Percentiles rank a stretch among this genome's conserved stretches.
Conservation (phyloP, 208 protist species). For the Lotmaria passim region DNA sequence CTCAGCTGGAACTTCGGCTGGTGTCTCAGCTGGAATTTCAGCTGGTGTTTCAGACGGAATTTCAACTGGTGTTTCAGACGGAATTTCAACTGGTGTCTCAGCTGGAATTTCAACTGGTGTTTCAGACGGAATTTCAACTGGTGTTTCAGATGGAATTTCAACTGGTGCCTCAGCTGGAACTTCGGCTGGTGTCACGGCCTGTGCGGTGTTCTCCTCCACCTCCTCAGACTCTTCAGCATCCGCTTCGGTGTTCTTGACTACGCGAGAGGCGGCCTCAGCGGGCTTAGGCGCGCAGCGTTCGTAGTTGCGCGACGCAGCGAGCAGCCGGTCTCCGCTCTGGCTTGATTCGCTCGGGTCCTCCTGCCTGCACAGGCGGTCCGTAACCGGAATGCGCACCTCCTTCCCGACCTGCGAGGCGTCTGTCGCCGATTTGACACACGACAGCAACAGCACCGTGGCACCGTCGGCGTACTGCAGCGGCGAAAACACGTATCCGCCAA, state of each 20-base stretch:
- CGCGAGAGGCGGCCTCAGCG: neutral
- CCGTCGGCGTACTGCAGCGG: constrained; percentile 50
- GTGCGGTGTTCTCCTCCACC: neutral
- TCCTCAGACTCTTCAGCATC: neutral
- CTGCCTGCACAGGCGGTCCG: constrained; percentile 21
- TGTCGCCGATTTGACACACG: constrained; percentile 29
- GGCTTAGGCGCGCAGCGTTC: neutral
- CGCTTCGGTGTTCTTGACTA: no score
- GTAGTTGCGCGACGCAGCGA: neutral
- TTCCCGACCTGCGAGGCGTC: constrained; percentile 35
- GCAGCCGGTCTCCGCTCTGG: neutral
- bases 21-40: no score
- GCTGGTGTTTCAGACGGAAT: neutral
- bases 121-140: no score
- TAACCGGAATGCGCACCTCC: constrained; percentile 36
- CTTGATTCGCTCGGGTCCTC: neutral
- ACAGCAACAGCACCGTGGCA: constrained; percentile 26
- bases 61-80: no score
- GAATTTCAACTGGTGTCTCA: neutral
- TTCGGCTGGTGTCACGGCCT: neutral
- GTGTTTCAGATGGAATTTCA: no score
- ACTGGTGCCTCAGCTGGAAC: neutral
- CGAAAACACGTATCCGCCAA: constrained; percentile 73
- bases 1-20: no score
- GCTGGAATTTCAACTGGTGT: no score